Percentiles rank a stretch among this genome's conserved stretches.
phyloP scores from a whole-genome alignment of 768 basidiomycete species.

The Podaxis sp. region DNA sequence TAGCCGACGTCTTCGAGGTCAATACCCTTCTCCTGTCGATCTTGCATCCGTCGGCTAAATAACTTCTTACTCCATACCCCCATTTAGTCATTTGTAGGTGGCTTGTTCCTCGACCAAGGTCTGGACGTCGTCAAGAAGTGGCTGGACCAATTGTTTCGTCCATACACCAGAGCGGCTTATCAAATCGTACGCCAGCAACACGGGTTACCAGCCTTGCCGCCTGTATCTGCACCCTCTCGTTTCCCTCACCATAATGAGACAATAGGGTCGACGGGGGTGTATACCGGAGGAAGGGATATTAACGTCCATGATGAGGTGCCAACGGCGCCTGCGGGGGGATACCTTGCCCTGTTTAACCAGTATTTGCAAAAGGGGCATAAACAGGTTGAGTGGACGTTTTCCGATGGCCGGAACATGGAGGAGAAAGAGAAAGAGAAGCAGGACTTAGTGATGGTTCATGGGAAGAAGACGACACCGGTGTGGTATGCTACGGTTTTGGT shows the following conservation, averaged over 20 bases:
- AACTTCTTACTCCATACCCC: background rate
- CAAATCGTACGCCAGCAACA: constrained; percentile 59
- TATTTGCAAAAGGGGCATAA: constrained; percentile 54
- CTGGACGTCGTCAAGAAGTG: constrained; percentile 50
- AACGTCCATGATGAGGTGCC: constrained; percentile 7
- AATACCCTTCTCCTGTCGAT: constrained; percentile 13
- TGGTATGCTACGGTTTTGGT: constrained; percentile 69
- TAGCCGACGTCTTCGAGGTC: constrained; percentile 81
- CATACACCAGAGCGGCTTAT: constrained; percentile 63
- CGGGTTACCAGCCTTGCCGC: constrained; percentile 48
- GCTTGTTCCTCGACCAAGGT: constrained; percentile 68
- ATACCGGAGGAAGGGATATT: background rate
- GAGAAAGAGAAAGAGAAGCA: constrained; percentile 17
- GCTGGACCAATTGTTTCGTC: constrained; percentile 59
- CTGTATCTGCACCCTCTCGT: background rate
- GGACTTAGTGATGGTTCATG: constrained; percentile 26
- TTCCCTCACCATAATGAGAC: constrained; percentile 8
- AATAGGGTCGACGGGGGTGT: background rate
- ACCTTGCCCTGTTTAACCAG: constrained; percentile 81
- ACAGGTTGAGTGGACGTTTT: constrained; percentile 69
- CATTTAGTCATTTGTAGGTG: constrained; percentile 74
- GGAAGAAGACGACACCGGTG: constrained; percentile 65
- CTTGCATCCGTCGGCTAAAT: constrained; percentile 2
- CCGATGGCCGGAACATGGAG: constrained; percentile 27
- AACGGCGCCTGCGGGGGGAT: constrained; percentile 41